Base-by-base conservation (phyloP, 192 early-diverging fungal genomes). In the Funneliformis mosseae region DNA sequence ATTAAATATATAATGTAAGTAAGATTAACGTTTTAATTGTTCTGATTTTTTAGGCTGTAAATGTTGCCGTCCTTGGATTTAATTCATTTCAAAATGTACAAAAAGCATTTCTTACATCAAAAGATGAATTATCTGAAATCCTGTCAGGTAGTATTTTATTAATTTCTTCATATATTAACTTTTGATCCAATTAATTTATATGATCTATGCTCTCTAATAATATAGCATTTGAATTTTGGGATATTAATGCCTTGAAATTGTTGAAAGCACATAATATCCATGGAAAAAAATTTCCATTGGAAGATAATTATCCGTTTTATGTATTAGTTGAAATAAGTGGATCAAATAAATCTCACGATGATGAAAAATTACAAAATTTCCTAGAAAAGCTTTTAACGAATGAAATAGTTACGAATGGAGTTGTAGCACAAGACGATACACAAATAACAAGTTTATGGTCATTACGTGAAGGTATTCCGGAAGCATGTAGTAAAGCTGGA, bases 201-300 rank as follows among this genome's bases (percentile, higher is more conserved):
- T 77, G n/a, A 6, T 42, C 10, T 76, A 8, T 18, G 39, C 21
- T 25, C 1, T 12, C 61, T n/a, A n/a, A n/a, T n/a, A n/a, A 70
- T 43, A 23, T 60, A 79, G 98, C 97, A 0, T 99, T 95, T 81
- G 98, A 99, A 86, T 99, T 99, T 81, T 99, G 96, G 94, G 98
- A 99, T 81, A 78, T 75, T 21, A 85, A 82, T 42, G 90, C 92
- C 50, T 87, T 96, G 74, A 81, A 90, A 25, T 85, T 97, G 25
- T 93, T 96, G 33, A 91, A 95, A 66, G 81, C 91, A 61, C 95
- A 99, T 84, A 83, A 93, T 39, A 83, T 78, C 0, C 80, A 68
- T 9, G 83, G 85, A 14, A 81, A 88, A 64, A 92, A 94, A 43
- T 88, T 87, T 72, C 93, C 95, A 23, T 90, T 97, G 74, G 79